Evolutionary conservation across 2,329 filamentous ascomycete species (phyloP).

Genomic region (Diaporthe eres): DNA sequence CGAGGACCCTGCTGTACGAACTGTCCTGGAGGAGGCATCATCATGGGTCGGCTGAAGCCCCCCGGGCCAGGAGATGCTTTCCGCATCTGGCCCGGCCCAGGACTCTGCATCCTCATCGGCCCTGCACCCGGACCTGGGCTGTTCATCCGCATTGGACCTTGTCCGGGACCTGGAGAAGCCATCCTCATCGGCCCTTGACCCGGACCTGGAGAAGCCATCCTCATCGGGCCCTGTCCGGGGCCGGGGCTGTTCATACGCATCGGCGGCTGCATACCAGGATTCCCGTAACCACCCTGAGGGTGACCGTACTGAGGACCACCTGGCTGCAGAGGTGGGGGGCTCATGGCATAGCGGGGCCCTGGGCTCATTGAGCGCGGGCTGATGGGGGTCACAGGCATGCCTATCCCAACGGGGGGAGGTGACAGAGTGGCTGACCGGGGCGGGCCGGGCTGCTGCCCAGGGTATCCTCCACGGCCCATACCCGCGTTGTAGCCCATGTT

Average conservation of each 20-base stretch:
- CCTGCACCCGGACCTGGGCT: conserved; percentile 29
- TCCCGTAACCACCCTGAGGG: conserved; percentile 35
- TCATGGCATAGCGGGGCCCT: conserved; percentile 41
- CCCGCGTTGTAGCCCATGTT: conserved; percentile 37
- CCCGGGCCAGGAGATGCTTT: conserved; percentile 37
- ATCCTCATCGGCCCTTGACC: conserved; percentile 38
- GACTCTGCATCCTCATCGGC: conserved; percentile 37
- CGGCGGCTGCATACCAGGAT: conserved; percentile 33
- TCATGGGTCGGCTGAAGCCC: conserved; percentile 41
- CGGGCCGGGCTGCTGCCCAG: conserved; percentile 35
- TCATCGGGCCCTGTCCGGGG: conserved; percentile 36
- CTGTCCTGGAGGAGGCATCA: conserved; percentile 41
- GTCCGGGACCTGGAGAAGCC: conserved; percentile 38
- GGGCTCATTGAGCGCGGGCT: conserved; percentile 39
- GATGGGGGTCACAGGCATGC: conserved; percentile 35
- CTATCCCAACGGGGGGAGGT: conserved; percentile 39
- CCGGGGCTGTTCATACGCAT: conserved; percentile 40
- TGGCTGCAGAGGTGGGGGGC: conserved; percentile 39
- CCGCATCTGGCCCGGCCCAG: conserved; percentile 37
- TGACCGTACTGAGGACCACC: conserved; percentile 32
- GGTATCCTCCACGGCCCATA: conserved; percentile 45
- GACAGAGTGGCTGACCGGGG: conserved; percentile 40
- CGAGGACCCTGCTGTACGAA: conserved; percentile 47
- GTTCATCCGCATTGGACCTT: conserved; percentile 35
- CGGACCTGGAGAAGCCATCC: conserved; percentile 32